Conservation (phyloP, 108 stramenopile species). For the Epipyxis sp. region DNA sequence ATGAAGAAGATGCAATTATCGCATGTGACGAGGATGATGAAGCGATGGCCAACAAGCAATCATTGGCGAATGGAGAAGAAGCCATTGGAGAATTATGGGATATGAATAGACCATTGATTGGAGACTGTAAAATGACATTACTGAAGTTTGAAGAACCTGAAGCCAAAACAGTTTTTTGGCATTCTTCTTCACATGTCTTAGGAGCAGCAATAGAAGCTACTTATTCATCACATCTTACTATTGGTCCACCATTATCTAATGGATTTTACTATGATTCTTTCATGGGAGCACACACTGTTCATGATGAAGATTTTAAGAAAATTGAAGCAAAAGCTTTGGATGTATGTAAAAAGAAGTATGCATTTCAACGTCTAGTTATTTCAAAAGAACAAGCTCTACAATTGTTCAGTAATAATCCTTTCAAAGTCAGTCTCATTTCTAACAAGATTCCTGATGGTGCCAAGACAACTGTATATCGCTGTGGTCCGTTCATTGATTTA, state of each 20-base stretch:
- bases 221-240: conserved; percentile 86
- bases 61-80: conserved; percentile 38
- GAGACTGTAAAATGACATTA: conserved; percentile 74
- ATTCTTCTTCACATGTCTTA: conserved; percentile 93
- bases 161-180: conserved; percentile 96
- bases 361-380: conserved; percentile 94
- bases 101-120: conserved; percentile 84
- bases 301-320: conserved; percentile 82
- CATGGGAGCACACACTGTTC: conserved; percentile 80
- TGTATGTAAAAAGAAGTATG: conserved; percentile 79
- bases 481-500: conserved; percentile 94
- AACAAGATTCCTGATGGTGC: conserved; percentile 91
- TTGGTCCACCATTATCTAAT: conserved; percentile 87
- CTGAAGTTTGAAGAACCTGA: conserved; percentile 84
- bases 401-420: conserved; percentile 93
- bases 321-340: conserved; percentile 70
- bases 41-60: conserved; percentile 50
- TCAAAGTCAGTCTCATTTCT: conserved; percentile 81
- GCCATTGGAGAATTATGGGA: conserved; percentile 77
- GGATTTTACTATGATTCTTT: conserved; percentile 99
- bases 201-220: conserved; percentile 92
- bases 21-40: conserved; percentile 60
- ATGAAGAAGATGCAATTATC: conserved; percentile 18
- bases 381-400: conserved; percentile 96
- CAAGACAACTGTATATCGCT: conserved; percentile 93